Percentiles rank a stretch among this genome's conserved stretches.
Conservation (phyloP, 768 basidiomycete genomes). For the Boletus eberwhitei region DNA sequence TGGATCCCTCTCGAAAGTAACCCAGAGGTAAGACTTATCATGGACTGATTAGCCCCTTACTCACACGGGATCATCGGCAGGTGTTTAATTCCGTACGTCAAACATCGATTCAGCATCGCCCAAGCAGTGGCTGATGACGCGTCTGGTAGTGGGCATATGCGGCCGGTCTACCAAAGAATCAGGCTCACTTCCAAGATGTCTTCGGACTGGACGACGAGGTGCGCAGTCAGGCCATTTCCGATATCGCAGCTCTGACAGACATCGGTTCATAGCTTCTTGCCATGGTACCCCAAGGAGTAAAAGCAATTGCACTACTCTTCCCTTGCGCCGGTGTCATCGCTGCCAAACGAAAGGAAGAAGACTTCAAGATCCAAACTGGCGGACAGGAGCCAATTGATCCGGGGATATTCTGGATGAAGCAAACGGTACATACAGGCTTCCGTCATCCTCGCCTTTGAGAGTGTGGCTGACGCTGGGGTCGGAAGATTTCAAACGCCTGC, state of each 20-base stretch:
- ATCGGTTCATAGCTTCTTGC: conserved; percentile 51
- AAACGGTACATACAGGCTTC: conserved; percentile 55
- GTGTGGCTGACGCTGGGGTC: not conserved
- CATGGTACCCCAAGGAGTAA: conserved; percentile 70
- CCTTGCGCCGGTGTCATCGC: conserved; percentile 58
- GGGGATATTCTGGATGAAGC: conserved; percentile 83
- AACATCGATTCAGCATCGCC: not conserved
- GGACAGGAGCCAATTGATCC: conserved; percentile 52
- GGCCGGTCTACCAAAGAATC: conserved; percentile 54
- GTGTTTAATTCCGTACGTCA: conserved; percentile 32
- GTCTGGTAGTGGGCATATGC: conserved; percentile 62
- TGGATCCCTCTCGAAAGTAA: conserved; percentile 87
- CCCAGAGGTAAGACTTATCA: conserved; percentile 41
- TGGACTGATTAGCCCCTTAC: not conserved
- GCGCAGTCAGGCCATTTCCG: conserved; percentile 2
- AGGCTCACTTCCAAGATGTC: conserved; percentile 61
- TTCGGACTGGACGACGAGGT: conserved; percentile 73
- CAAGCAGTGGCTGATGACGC: not conserved
- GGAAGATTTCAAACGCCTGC: conserved; percentile 77
- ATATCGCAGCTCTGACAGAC: not conserved
- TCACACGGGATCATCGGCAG: conserved; percentile 11
- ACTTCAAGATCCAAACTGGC: conserved; percentile 46
- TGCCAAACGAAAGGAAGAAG: conserved; percentile 55
- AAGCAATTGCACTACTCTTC: conserved; percentile 85
- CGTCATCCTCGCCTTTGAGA: not conserved